Evolutionary conservation across 139 green algal species (phyloP).

Genomic region (Volvox reticuliferus): DNA sequence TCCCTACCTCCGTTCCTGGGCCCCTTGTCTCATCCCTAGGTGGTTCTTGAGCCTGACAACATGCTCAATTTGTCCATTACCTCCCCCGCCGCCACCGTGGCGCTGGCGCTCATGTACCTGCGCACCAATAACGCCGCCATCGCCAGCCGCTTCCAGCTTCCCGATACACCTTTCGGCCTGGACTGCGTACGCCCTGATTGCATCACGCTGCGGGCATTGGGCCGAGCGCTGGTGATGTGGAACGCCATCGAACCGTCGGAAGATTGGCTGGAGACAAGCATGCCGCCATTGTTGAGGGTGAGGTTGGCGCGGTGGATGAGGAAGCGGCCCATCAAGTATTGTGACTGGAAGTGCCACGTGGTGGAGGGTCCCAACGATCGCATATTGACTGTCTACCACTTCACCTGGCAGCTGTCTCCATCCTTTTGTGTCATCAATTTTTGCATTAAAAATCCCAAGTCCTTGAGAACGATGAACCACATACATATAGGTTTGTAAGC

Average conservation of each 20-base stretch:
- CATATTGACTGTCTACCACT: too few species aligned
- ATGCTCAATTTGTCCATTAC: slow-evolving; percentile 89
- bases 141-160: slow-evolving; percentile 74
- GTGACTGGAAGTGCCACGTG: too few species aligned
- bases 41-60: slow-evolving; percentile 87
- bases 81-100: slow-evolving; percentile 88
- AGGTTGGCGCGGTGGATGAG: not conserved
- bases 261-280: slow-evolving; percentile 75
- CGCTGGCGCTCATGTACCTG: slow-evolving; percentile 92
- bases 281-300: slow-evolving; percentile 70
- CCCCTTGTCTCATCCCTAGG: slow-evolving; percentile 48
- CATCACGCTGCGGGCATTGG: slow-evolving; percentile 90
- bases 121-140: slow-evolving; percentile 83
- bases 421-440: too few species aligned
- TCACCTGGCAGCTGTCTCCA: too few species aligned
- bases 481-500: too few species aligned
- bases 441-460: too few species aligned
- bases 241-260: slow-evolving; percentile 72
- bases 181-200: slow-evolving; percentile 87
- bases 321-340: too few species aligned
- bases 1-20: not conserved
- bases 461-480: too few species aligned
- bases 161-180: slow-evolving; percentile 81
- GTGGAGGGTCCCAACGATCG: too few species aligned
- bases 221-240: slow-evolving; percentile 90